Base-by-base conservation (phyloP, 768 basidiomycete species). In the Suillus variegatus region DNA sequence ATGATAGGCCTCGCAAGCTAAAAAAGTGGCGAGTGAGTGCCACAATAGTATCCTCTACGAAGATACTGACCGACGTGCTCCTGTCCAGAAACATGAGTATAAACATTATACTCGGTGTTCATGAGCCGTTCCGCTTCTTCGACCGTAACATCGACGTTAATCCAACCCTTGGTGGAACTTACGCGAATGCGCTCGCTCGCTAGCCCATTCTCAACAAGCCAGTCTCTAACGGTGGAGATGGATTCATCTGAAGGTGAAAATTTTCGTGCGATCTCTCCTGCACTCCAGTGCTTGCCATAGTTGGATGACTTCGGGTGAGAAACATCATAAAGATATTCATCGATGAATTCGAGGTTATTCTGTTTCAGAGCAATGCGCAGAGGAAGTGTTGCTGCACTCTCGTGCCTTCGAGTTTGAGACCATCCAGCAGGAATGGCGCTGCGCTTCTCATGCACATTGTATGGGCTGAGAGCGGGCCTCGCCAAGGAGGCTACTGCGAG, bases 401-500 rank as follows among this genome's bases (percentile, higher is more conserved):
- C 73, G 46, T 80, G 77, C 49, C 79, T 75, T 32, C 80, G 77
- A 43, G 76, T 68, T 49, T 77, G 70, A 1, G 72, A 65, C 84
- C 84, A 85, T 3, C 72, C 72, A 7, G 61, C 12, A 10, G 81
- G 82, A 3, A 74, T 68, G 14, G 52, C 67, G 18, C 72, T 72
- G 62, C 81, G 81, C 62, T 73, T 79, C 69, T 82, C 82, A 62
- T 82, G 81, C 36, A 81, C 65, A 65, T 73, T 71, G 65, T 76
- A 72, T 51, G 66, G 67, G 9, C 71, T 73, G 66, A 66, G 58
- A 9, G 61, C 64, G 12, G 74, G 63, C 22, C 51, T 62, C 1
- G 70, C 71, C 12, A 73, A 63, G 25, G 69, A 49, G 38, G 70
- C 54, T 38, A 71, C 63, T 55, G 67, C 73, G 32, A 72, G 62